A percentile compares a stretch with the other conserved stretches of the same genome.
These are phyloP conservation scores for Diaporthe sp. DNA, from an alignment of 2,329 filamentous ascomycete species.

Conservation along the genomic window DNA sequence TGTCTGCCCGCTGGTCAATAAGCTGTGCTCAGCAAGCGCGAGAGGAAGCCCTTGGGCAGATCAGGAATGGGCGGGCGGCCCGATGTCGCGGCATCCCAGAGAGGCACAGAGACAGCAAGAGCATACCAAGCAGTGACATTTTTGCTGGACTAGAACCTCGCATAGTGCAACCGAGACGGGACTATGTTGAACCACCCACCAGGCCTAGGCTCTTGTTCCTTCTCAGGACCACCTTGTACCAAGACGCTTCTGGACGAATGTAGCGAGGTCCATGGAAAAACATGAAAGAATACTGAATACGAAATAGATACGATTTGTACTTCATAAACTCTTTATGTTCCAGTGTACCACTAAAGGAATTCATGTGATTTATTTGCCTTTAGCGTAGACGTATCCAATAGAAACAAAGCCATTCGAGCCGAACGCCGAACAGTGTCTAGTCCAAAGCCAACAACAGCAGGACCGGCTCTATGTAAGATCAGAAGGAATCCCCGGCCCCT, in stretches of 20 bases:
- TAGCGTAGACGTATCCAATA: background rate
- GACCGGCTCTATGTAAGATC: background rate
- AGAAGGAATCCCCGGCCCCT: background rate
- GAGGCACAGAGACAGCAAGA: background rate
- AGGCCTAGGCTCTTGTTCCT: background rate
- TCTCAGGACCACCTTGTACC: background rate
- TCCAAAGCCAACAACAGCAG: background rate
- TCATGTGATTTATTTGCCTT: too few relatives aligned
- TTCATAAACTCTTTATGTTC: background rate
- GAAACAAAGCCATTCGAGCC: background rate
- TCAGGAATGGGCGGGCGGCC: background rate
- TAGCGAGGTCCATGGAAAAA: background rate
- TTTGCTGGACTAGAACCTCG: background rate
- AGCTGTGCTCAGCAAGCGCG: background rate
- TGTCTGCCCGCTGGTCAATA: background rate
- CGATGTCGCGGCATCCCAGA: background rate
- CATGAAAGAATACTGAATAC: background rate
- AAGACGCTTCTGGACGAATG: background rate
- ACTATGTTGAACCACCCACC: too few relatives aligned
- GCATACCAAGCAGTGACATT: background rate
- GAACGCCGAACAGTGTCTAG: conserved; percentile 3
- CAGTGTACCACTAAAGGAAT: background rate
- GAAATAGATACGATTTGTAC: background rate
- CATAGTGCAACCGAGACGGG: too few relatives aligned
- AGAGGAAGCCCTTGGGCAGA: background rate